Base-by-base conservation (phyloP, 108 stramenopile genomes). In the Skeletonema marinoi region DNA sequence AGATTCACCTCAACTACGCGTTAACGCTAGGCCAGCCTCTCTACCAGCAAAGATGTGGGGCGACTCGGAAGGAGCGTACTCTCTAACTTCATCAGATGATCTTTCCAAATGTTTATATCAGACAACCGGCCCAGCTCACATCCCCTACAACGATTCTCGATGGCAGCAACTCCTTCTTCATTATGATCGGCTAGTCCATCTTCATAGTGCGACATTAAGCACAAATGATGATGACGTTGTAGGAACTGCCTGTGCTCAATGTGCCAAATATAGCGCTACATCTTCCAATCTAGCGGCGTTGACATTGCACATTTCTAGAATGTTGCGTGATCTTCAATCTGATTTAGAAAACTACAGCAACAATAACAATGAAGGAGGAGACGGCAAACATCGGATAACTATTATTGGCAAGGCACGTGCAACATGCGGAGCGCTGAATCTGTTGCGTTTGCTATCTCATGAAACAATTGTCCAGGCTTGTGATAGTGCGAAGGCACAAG, bases 231-330 rank as follows among this genome's bases (percentile, higher is more conserved):
- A 75, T 3, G 74, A 74, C 5, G 71, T 89, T 1, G 64, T 89
- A 38, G 65, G 62, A 14, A 78, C 67, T 30, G 89, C 89, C 39
- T 90, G 85, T 60, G 35, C 71, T 44, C 85, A 74, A 58, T 87
- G 84, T 81, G 82, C 86, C 29, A 83, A 85, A 51, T 78, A 92
- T 66, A 80, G 88, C 35, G 61, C 80, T 19, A 64, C 73, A 14
- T 85, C 87, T 7, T 88, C 88, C 32, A 94, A 94, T 71, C 77
- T 94, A 56, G 93, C 93, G 30, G 90, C 90, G 11, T 72, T 94
- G 41, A 66, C 74, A 68, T 68, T 89, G n/a, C 91, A 92, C 36
- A 87, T 87, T 6, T 80, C 87, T 1, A 73, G 89, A 60, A 92
- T 94, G 91, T 33, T 94, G 44, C 73, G 85, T 38, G 88, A 90